phyloP scores from a whole-genome alignment of 495 filamentous ascomycete species.

The Cercophora samala region DNA sequence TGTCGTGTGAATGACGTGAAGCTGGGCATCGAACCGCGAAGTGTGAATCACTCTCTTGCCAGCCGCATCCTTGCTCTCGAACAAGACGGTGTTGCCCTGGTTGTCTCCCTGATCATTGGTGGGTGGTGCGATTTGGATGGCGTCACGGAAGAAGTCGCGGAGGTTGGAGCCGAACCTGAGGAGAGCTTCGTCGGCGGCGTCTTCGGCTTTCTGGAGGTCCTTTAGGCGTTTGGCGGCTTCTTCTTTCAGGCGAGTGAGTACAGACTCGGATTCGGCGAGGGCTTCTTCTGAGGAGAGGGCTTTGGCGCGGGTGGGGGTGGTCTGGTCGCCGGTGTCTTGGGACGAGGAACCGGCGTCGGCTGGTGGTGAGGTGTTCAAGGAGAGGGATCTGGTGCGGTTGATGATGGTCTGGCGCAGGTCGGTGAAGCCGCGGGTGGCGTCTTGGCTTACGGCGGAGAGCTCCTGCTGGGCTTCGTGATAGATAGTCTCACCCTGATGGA shows the following conservation, averaged over 20 bases:
- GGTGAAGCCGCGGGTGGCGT: slow-evolving; percentile 80
- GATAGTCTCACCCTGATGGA: slow-evolving; percentile 70
- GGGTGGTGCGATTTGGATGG: slow-evolving; percentile 79
- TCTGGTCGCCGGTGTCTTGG: slow-evolving; percentile 38
- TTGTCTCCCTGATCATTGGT: slow-evolving; percentile 32
- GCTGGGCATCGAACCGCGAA: slow-evolving; percentile 90
- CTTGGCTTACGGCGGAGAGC: slow-evolving; percentile 69
- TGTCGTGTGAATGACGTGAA: slow-evolving; percentile 89
- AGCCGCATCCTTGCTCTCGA: slow-evolving; percentile 87
- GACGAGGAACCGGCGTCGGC: slow-evolving; percentile 17
- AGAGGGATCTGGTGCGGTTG: slow-evolving; percentile 69
- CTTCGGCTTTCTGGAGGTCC: slow-evolving; percentile 90
- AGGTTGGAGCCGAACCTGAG: slow-evolving; percentile 90
- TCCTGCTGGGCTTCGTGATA: slow-evolving; percentile 82
- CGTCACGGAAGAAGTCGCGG: slow-evolving; percentile 84
- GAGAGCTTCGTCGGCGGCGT: slow-evolving; percentile 95
- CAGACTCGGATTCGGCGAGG: slow-evolving; percentile 64
- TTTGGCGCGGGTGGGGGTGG: slow-evolving; percentile 41
- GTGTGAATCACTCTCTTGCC: slow-evolving; percentile 90
- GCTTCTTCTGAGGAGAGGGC: slow-evolving; percentile 49
- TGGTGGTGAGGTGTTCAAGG: slow-evolving; percentile 49
- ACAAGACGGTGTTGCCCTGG: slow-evolving; percentile 57
- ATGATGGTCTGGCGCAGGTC: slow-evolving; percentile 66
- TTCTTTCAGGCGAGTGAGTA: slow-evolving; percentile 75
- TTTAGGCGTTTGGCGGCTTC: slow-evolving; percentile 83